Conservation (phyloP, 257 asterid genomes). For the Gardenia jasminoides region DNA sequence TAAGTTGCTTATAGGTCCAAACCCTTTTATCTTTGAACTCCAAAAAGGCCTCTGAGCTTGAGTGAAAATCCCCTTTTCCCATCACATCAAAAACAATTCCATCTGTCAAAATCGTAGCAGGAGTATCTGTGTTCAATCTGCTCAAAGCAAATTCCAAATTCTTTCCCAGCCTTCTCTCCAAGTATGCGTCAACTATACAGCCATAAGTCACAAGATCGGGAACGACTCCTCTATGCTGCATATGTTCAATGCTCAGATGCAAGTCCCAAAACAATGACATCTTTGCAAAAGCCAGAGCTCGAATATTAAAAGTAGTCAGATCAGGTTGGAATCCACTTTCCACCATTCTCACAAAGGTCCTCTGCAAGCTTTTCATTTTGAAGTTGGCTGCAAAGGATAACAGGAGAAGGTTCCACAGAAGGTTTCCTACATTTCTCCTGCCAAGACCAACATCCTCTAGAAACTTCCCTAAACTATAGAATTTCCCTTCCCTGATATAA, state of each 20-base stretch:
- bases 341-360: constrained; percentile 84
- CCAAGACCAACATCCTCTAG: constrained; percentile 76
- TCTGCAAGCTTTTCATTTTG: constrained; percentile 92
- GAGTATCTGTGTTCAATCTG: constrained; percentile 39
- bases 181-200: constrained; percentile 76
- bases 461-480: constrained; percentile 65
- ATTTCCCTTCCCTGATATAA: constrained; percentile 64
- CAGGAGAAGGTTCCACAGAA: constrained; percentile 82
- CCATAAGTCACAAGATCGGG: constrained; percentile 95
- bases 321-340: constrained; percentile 83
- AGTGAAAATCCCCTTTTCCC: constrained; percentile 95
- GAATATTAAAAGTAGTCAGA: constrained; percentile 71
- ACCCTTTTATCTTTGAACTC: constrained; percentile 43
- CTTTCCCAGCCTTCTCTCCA: constrained; percentile 68
- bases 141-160: constrained; percentile 65
- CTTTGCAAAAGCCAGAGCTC: constrained; percentile 78
- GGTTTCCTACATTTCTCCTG: constrained; percentile 84
- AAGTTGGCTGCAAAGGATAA: constrained; percentile 88
- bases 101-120: constrained; percentile 52
- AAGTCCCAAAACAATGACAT: constrained; percentile 92
- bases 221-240: constrained; percentile 65
- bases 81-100: constrained; percentile 63
- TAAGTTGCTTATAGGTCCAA: constrained; percentile 67
- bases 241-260: constrained; percentile 86
- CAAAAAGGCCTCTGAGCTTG: constrained; percentile 53